phyloP scores from a whole-genome alignment of 495 filamentous ascomycete genomes.

The Penicillium dipodomyicola region DNA sequence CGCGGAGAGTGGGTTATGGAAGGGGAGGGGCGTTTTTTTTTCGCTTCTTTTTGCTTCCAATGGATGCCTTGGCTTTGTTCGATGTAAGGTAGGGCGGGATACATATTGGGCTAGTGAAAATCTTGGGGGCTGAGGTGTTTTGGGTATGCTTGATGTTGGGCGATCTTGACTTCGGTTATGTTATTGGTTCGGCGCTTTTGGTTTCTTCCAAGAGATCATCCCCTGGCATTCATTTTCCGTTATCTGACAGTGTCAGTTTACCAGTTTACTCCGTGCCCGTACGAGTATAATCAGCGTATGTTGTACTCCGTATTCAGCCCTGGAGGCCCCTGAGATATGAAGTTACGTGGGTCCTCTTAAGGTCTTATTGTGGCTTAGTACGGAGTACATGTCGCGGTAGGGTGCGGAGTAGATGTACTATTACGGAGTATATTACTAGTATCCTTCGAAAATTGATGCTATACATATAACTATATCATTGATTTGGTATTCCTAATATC shows the following conservation, averaged over 20 bases:
- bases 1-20: neutral
- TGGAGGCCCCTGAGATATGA: neutral
- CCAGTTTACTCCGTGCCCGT: neutral
- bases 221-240: neutral
- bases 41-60: slow-evolving; percentile 3
- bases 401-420: no score
- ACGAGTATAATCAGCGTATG: no score
- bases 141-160: neutral
- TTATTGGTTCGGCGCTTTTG: neutral
- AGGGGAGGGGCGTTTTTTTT: neutral
- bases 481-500: no score
- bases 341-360: neutral
- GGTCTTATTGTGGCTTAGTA: neutral
- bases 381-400: no score
- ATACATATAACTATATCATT: no score
- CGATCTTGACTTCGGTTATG: neutral
- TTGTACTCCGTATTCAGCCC: neutral
- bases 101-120: slow-evolving; percentile 1
- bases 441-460: no score
- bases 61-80: neutral
- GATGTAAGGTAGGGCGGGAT: neutral
- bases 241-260: no score
- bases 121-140: neutral
- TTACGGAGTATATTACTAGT: no score
- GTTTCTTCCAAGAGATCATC: neutral